Conservation (phyloP, 1,284 basidiomycete species). For the Cryptococcus sp. region DNA sequence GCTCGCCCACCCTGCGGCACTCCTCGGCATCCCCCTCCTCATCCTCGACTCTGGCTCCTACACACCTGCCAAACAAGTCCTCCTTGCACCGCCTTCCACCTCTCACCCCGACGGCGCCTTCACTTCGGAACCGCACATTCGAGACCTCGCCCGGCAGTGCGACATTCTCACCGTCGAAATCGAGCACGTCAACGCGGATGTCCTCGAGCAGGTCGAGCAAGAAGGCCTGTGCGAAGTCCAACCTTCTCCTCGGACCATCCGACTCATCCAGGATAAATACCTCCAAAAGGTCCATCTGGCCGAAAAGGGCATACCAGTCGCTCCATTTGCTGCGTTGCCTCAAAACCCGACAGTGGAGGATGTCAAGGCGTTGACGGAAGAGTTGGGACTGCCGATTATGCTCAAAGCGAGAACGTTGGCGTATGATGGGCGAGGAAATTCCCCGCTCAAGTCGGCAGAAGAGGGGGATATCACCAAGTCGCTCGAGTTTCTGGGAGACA, state of each 20-base stretch:
- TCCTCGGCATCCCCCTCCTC: constrained; percentile 79
- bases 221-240: constrained; percentile 63
- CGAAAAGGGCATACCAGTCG: constrained; percentile 60
- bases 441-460: constrained; percentile 57
- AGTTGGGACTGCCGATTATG: constrained; percentile 86
- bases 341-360: constrained; percentile 49
- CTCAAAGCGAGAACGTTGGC: constrained; percentile 91
- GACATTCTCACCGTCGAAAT: constrained; percentile 95
- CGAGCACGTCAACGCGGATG: constrained; percentile 84
- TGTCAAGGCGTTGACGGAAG: constrained; percentile 53
- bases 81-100: constrained; percentile 54
- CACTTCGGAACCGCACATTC: constrained; percentile 72
- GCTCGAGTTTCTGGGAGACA: constrained; percentile 59
- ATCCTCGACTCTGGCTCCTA: constrained; percentile 77
- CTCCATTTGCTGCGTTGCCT: constrained; percentile 60
- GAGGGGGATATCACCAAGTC: constrained; percentile 57
- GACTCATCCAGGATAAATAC: constrained; percentile 92
- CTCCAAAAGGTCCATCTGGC: constrained; percentile 76
- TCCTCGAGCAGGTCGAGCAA: constrained; percentile 63
- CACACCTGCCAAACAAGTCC: constrained; percentile 87
- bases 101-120: constrained; percentile 86
- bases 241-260: constrained; percentile 77
- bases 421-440: constrained; percentile 96
- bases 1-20: constrained; percentile 85
- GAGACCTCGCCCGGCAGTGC: constrained; percentile 69